Percentiles rank a stretch among this genome's conserved stretches.
Conservation (phyloP, 768 basidiomycete genomes). For the Strobilomyces confusus region DNA sequence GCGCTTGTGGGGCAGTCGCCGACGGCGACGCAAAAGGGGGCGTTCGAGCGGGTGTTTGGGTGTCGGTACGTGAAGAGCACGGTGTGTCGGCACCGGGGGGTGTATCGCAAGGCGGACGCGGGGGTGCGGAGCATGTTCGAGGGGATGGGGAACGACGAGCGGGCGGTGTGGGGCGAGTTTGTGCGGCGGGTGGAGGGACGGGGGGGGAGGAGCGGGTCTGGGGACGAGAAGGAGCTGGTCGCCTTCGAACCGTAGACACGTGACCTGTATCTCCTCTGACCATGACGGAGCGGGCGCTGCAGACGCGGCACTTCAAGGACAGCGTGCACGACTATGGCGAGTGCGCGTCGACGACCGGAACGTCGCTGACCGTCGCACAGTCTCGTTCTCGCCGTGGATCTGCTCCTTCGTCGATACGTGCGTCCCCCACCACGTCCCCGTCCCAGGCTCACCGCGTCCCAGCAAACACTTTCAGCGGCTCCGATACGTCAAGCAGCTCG, state of each 20-base stretch:
- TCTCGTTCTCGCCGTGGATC: slow-evolving; percentile 34
- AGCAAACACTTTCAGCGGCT: slow-evolving; percentile 78
- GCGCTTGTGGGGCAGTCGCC: slow-evolving; percentile 31
- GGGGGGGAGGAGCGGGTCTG: slow-evolving; percentile 25
- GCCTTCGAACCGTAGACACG: not conserved
- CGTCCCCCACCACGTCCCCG: not conserved
- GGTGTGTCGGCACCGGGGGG: slow-evolving; percentile 65
- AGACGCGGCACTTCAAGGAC: slow-evolving; percentile 34
- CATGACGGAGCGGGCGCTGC: slow-evolving; percentile 9
- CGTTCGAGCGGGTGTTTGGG: slow-evolving; percentile 69
- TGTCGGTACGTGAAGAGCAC: slow-evolving; percentile 72
- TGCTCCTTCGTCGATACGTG: slow-evolving; percentile 69
- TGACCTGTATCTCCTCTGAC: not conserved
- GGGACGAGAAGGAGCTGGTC: slow-evolving; percentile 23
- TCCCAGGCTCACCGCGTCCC: not conserved
- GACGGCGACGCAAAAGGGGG: slow-evolving; percentile 57
- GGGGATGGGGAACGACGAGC: slow-evolving; percentile 48
- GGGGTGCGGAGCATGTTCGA: slow-evolving; percentile 49
- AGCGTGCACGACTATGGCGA: slow-evolving; percentile 41
- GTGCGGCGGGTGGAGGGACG: slow-evolving; percentile 58
- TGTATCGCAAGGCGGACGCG: slow-evolving; percentile 56
- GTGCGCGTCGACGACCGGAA: not conserved
- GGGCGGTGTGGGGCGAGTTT: slow-evolving; percentile 68
- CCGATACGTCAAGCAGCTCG: slow-evolving; percentile 75
- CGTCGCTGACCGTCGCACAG: not conserved